phyloP scores from a whole-genome alignment of 2,329 filamentous ascomycete genomes.

The Alternaria arborescens region DNA sequence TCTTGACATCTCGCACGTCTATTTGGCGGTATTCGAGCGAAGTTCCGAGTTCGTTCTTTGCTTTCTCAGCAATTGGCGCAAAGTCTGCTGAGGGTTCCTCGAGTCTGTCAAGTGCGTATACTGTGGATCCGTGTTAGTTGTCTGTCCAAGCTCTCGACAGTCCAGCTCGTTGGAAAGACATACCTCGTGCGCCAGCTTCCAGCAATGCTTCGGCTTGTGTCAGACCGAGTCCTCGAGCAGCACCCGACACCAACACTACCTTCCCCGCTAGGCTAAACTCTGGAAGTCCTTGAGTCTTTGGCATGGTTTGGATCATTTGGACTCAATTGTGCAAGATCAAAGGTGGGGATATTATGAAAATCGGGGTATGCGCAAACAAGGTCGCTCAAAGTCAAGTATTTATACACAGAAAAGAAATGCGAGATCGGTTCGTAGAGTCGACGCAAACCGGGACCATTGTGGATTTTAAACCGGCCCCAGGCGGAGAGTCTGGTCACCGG shows the following conservation, averaged over 20 bases:
- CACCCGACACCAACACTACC: slow-evolving; percentile 75
- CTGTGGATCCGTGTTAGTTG: slow-evolving; percentile 45
- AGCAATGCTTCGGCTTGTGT: slow-evolving; percentile 76
- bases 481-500: slow-evolving; percentile 7
- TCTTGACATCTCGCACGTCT: slow-evolving; percentile 77
- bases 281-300: slow-evolving; percentile 58
- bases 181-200: slow-evolving; percentile 76
- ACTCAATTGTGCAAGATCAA: not conserved
- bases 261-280: slow-evolving; percentile 80
- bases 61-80: slow-evolving; percentile 69
- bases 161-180: not conserved
- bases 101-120: slow-evolving; percentile 73
- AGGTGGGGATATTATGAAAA: not conserved
- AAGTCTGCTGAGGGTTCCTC: slow-evolving; percentile 69
- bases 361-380: not conserved
- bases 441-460: slow-evolving; percentile 14
- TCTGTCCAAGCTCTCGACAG: not conserved
- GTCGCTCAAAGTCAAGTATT: slow-evolving; percentile 3
- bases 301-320: slow-evolving; percentile 20
- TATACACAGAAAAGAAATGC: slow-evolving; percentile 7
- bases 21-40: slow-evolving; percentile 77
- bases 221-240: slow-evolving; percentile 75
- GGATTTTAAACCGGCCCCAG: slow-evolving; percentile 13
- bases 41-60: slow-evolving; percentile 70
- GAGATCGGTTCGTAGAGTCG: slow-evolving; percentile 1